These are phyloP conservation scores for Pythium aphanidermatum DNA, from an alignment of 352 stramenopile species.

Conservation along the genomic window DNA sequence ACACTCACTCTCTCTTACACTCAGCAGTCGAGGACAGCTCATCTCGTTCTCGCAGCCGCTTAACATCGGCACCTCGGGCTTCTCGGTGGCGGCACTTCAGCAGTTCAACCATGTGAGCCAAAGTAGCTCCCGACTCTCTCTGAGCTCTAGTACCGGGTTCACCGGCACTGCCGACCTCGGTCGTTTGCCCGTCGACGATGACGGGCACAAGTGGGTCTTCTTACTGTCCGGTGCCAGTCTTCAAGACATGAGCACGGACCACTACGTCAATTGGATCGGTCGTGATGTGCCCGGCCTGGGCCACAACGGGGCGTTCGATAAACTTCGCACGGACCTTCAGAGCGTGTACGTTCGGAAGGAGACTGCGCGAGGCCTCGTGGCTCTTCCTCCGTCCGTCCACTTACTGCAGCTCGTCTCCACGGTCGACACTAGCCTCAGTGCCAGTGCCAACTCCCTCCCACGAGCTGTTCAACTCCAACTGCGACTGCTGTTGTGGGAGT, in stretches of 20 bases:
- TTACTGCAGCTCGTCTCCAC: too few relatives aligned
- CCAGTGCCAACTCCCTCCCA: constrained; percentile 1
- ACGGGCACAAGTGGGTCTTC: constrained; percentile 50
- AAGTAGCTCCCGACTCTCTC: too few relatives aligned
- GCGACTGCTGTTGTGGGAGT: constrained; percentile 45
- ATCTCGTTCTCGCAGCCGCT: constrained; percentile 49
- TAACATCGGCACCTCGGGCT: constrained; percentile 36
- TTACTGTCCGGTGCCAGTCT: constrained; percentile 33
- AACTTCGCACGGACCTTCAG: constrained; percentile 51
- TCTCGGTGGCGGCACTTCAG: constrained; percentile 18
- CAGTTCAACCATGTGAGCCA: not conserved
- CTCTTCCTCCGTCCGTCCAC: not conserved
- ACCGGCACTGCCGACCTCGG: constrained; percentile 3
- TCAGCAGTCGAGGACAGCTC: constrained; percentile 43
- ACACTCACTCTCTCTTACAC: constrained; percentile 49
- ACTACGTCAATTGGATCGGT: constrained; percentile 59
- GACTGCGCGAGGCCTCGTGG: constrained; percentile 23
- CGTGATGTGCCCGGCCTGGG: constrained; percentile 21
- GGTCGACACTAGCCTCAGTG: too few relatives aligned
- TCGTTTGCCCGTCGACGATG: constrained; percentile 41
- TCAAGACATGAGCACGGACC: constrained; percentile 43
- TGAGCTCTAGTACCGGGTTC: not conserved
- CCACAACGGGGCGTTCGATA: constrained; percentile 24
- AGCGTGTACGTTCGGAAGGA: constrained; percentile 51
- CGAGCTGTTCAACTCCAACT: constrained; percentile 26